Conservation (phyloP, 345 rosid genomes). For the Eucalyptus pauciflora region DNA sequence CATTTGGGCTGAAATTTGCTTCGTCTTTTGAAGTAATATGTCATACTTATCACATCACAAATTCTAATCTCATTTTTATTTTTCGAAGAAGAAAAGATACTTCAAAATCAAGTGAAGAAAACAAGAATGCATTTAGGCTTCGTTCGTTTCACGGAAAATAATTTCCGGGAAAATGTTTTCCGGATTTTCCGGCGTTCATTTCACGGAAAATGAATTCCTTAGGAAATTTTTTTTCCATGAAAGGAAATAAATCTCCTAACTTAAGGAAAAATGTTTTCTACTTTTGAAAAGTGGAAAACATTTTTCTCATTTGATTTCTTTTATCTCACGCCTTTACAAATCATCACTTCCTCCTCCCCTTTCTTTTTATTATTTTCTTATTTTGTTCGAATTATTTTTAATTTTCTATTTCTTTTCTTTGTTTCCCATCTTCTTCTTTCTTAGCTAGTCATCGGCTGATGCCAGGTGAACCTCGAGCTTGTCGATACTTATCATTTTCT, state of each 20-base stretch:
- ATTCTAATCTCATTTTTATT: not conserved
- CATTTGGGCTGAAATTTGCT: not conserved
- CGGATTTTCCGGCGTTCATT: rapidly evolving
- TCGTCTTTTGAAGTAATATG: not conserved
- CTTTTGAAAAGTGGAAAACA: too few relatives aligned
- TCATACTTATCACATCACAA: not conserved
- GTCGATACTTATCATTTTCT: too few relatives aligned
- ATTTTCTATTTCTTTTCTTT: too few relatives aligned
- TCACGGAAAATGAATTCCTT: rapidly evolving
- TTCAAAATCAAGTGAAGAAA: not conserved
- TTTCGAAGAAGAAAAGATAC: not conserved
- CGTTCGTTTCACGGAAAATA: rapidly evolving
- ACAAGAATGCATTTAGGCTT: not conserved
- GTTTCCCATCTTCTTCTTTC: too few relatives aligned
- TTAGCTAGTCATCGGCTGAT: rapidly evolving
- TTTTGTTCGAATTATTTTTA: too few relatives aligned
- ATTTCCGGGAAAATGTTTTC: rapidly evolving
- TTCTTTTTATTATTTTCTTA: too few relatives aligned
- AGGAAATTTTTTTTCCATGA: too few relatives aligned
- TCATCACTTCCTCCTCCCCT: too few relatives aligned
- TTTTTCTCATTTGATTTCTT: rapidly evolving
- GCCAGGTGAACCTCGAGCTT: too few relatives aligned
- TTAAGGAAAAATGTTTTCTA: too few relatives aligned
- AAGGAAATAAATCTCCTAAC: too few relatives aligned
- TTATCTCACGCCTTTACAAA: too few relatives aligned